Base-by-base conservation (phyloP, 176 grass and related monocot genomes). In the Alopecurus myosuroides region DNA sequence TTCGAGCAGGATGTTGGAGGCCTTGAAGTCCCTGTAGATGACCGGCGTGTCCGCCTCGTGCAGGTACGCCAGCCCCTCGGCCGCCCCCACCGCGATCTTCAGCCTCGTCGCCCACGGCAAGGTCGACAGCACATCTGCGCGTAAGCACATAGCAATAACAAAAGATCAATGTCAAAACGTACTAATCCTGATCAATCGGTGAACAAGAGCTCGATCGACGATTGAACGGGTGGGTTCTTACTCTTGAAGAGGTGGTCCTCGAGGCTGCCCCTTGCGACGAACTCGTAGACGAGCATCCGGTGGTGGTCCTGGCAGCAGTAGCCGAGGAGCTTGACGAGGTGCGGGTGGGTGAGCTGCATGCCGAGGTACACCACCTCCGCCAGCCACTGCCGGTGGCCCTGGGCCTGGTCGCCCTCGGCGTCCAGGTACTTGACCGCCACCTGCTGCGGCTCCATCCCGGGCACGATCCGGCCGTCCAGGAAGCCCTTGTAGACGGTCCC, bases 1-100 rank as follows among this genome's bases (percentile, higher is more conserved):
- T 42, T 98, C 93, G 28, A 98, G 85, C 44, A 98, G 84, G 82
- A 98, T 92, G 88, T 98, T 98, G 78, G 96, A 98, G 26, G 96
- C 93, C 85, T 98, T 98, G 89, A 98, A 94, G 78, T 98, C 96
- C 4, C 93, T 82, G 87, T 98, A 98, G 79, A 98, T 98, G 7
- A 98, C 77, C 1, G 93, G 91, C 77, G 92, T 98, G 23, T 95
- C 91, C 3, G 96, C 89, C 39, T 92, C 93, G 71, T 98, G 96
- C 64, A 98, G 87, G 84, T 95, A 98, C 31, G 96, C 87, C 18
- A 98, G 85, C 19, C 96, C 96, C 66, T 95, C 95, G 5, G 96
- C 96, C 42, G 96, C 90, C 34, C 90, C 91, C 67, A 94, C 96
- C 2, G 89, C 96, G 70, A 98, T 95, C 83, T 95, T 98, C 7